phyloP scores from a whole-genome alignment of 179 eudicot genomes.

The Spergularia azorica region DNA sequence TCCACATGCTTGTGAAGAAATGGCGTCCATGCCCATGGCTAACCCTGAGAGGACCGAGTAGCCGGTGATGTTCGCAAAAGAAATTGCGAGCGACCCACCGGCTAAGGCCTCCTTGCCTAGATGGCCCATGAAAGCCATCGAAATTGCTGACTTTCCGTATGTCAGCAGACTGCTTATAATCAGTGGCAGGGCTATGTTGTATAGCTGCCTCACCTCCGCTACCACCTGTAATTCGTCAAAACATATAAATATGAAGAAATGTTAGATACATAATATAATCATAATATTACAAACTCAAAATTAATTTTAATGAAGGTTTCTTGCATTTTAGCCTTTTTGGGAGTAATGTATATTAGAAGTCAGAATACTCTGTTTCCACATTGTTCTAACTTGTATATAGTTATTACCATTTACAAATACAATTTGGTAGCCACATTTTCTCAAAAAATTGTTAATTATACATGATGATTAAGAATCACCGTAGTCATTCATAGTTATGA shows the following conservation, averaged over 20 bases:
- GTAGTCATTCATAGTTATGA: background rate
- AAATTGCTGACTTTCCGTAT: slow-evolving; percentile 43
- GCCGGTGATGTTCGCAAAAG: slow-evolving; percentile 51
- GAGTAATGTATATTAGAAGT: background rate
- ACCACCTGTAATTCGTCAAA: slow-evolving; percentile 25
- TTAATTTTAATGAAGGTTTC: background rate
- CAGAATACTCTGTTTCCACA: background rate
- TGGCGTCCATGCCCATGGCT: slow-evolving; percentile 80
- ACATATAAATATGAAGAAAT: background rate
- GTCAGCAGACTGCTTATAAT: slow-evolving; percentile 39
- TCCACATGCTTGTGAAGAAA: slow-evolving; percentile 69
- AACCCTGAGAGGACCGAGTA: slow-evolving; percentile 44
- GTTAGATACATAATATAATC: background rate
- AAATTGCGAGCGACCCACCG: slow-evolving; percentile 44
- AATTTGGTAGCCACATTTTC: slow-evolving; percentile 9
- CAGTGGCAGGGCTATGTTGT: slow-evolving; percentile 37
- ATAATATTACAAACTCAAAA: background rate
- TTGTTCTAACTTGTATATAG: no score
- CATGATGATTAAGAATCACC: background rate
- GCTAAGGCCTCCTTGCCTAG: slow-evolving; percentile 43
- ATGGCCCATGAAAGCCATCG: slow-evolving; percentile 43
- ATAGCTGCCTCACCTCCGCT: slow-evolving; percentile 34
- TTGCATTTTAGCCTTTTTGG: background rate
- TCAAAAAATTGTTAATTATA: background rate
- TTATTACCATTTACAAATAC: background rate